Conservation (phyloP, 306 rosid genomes). For the Inga laurina region DNA sequence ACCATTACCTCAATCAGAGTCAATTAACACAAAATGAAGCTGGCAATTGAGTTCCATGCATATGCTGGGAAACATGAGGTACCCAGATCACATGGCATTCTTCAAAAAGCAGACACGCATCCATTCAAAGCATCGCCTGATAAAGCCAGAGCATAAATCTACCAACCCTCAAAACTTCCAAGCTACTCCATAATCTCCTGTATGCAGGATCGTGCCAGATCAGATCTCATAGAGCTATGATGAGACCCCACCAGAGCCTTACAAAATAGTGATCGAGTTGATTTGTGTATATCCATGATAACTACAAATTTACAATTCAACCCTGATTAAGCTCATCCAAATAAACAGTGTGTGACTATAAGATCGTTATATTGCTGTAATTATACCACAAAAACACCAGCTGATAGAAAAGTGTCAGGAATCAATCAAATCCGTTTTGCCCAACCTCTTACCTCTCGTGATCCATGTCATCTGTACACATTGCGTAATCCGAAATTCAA, state of each 20-base stretch:
- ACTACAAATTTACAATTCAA: constrained; percentile 26
- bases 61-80: constrained; percentile 10
- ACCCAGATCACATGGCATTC: constrained; percentile 34
- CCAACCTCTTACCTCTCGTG: constrained; percentile 22
- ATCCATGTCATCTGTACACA: background rate
- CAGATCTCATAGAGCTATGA: constrained; percentile 26
- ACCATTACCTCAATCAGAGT: background rate
- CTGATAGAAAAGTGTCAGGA: constrained; percentile 34
- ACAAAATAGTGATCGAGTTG: constrained; percentile 17
- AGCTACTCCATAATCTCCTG: constrained; percentile 25
- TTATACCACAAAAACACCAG: constrained; percentile 10
- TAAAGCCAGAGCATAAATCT: constrained; percentile 12
- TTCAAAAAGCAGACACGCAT: constrained; percentile 22
- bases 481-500: constrained; percentile 8
- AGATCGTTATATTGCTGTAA: constrained; percentile 3
- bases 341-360: constrained; percentile 15
- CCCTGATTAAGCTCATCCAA: constrained; percentile 21
- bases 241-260: constrained; percentile 20
- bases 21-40: constrained; percentile 20
- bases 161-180: constrained; percentile 33
- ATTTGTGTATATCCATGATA: constrained; percentile 4
- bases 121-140: background rate
- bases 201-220: constrained; percentile 23
- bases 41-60: constrained; percentile 16
- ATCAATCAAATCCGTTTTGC: constrained; percentile 16